phyloP scores from a whole-genome alignment of 1,284 basidiomycete genomes.

The Hemileia vastatrix region DNA sequence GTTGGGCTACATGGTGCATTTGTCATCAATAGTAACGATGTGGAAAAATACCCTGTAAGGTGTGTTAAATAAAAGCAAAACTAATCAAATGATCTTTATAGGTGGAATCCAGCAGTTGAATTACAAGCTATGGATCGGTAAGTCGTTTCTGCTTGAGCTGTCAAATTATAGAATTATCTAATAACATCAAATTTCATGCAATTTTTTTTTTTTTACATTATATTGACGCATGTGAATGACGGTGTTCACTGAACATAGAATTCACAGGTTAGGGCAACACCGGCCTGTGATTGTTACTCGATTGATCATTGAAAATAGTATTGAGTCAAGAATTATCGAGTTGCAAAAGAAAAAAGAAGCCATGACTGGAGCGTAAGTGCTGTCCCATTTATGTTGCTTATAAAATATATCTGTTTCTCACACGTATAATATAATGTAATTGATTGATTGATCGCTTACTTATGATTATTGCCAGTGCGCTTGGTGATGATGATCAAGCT shows the following conservation, averaged over 20 bases:
- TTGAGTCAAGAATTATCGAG: slow-evolving; percentile 73
- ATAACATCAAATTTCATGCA: too few relatives aligned
- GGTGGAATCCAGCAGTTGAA: slow-evolving; percentile 25
- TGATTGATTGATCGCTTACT: not conserved
- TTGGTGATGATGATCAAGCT: slow-evolving; percentile 24
- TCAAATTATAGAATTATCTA: too few relatives aligned
- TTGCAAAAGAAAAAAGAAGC: slow-evolving; percentile 42
- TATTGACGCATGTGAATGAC: not conserved
- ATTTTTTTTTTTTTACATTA: not conserved
- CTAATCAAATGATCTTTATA: too few relatives aligned
- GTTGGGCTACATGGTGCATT: not conserved
- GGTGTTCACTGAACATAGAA: slow-evolving; percentile 11
- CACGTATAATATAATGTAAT: not conserved
- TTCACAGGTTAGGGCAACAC: slow-evolving; percentile 76
- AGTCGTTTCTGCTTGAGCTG: too few relatives aligned
- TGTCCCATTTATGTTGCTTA: not conserved
- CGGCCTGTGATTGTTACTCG: slow-evolving; percentile 88
- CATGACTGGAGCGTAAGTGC: slow-evolving; percentile 34
- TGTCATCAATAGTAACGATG: too few relatives aligned
- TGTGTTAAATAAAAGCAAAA: too few relatives aligned
- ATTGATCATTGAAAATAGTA: slow-evolving; percentile 88
- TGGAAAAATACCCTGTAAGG: too few relatives aligned
- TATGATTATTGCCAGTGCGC: slow-evolving; percentile 5
- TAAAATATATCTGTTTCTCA: not conserved
- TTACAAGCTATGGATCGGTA: slow-evolving; percentile 24